These are phyloP conservation scores for Carex pumila DNA, from an alignment of 176 grass and related monocot genomes.

Conservation along the genomic window DNA sequence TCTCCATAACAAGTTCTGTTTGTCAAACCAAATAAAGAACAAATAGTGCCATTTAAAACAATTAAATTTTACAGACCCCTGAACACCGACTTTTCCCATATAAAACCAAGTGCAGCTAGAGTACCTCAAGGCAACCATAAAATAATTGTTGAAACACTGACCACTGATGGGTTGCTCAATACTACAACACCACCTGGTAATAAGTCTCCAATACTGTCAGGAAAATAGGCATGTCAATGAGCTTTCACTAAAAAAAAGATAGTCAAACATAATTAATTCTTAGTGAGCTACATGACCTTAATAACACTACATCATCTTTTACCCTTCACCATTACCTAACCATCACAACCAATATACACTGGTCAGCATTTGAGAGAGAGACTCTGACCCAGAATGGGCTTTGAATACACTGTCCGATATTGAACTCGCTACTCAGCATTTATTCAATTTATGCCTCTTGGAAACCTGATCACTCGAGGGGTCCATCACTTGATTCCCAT, in stretches of 20 bases:
- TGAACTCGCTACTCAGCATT: neutral
- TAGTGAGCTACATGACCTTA: neutral
- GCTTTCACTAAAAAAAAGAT: neutral
- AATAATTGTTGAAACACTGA: neutral
- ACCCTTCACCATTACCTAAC: constrained; percentile 6
- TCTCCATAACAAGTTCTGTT: neutral
- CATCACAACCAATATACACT: constrained; percentile 2
- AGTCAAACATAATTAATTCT: neutral
- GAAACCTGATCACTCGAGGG: constrained; percentile 24
- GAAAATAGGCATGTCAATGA: neutral
- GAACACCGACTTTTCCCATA: neutral
- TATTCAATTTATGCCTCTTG: constrained; percentile 32
- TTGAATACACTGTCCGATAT: neutral
- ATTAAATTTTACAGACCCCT: neutral
- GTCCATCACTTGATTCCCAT: constrained; percentile 26
- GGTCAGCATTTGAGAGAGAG: neutral
- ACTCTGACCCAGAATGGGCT: neutral
- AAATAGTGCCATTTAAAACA: neutral
- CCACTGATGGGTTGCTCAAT: neutral
- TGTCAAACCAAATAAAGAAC: neutral
- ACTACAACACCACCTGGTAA: neutral
- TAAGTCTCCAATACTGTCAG: neutral
- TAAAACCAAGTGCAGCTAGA: neutral
- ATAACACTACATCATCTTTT: neutral
- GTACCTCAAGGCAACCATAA: neutral